phyloP scores from a whole-genome alignment of 345 rosid genomes.

The Dipteronia sinensis region DNA sequence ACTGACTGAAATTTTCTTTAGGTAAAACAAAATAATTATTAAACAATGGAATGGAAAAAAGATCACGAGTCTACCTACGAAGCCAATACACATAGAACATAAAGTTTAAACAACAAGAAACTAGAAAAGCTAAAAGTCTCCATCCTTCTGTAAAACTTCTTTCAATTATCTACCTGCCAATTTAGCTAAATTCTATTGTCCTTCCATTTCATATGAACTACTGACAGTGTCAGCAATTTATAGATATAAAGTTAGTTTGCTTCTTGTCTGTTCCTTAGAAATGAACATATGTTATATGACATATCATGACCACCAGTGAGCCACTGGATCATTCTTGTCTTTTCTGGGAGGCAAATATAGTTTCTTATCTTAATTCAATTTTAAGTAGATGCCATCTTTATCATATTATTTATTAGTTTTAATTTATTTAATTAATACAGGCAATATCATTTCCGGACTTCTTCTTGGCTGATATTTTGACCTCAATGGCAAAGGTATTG shows the following conservation, averaged over 20 bases:
- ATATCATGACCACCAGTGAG: background rate
- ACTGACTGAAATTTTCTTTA: background rate
- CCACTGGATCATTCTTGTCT: background rate
- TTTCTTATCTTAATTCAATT: constrained; percentile 7
- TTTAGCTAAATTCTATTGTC: background rate
- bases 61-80: background rate
- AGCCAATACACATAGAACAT: background rate
- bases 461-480: constrained; percentile 89
- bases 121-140: background rate
- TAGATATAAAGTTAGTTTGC: background rate
- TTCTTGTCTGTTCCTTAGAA: background rate
- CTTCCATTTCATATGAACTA: background rate
- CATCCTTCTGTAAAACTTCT: background rate
- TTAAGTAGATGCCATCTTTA: background rate
- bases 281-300: background rate
- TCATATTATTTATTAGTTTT: constrained; percentile 7
- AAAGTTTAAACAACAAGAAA: background rate
- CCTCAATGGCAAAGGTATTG: constrained; percentile 92
- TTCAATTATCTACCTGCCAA: background rate
- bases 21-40: background rate
- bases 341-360: background rate
- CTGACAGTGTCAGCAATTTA: background rate
- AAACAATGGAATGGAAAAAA: background rate
- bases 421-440: constrained; percentile 40
- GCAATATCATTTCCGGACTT: constrained; percentile 87